Evolutionary conservation across 2,329 filamentous ascomycete genomes (phyloP), one percentile per base, ranked within the genome.

Genomic region (Trichophyton schoenleinii): DNA sequence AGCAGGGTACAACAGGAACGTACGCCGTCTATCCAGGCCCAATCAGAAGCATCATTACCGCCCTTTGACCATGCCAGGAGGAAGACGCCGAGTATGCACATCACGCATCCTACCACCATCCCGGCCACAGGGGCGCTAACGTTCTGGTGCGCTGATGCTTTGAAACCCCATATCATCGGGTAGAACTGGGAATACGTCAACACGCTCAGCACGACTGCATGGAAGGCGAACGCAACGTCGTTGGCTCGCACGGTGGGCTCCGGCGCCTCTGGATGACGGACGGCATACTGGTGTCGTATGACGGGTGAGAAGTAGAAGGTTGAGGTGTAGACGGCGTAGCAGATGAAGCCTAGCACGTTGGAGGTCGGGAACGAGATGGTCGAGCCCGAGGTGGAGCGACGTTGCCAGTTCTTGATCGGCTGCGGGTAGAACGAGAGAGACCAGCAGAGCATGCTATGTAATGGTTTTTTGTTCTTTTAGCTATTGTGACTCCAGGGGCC

Each of bases 401-500:
- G 86, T 34, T 79, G 79, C 72, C 81, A 87, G 79, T 96, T 97
- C 64, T 90, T 81, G 63, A 95, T 75, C 5, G 88, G 84, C 72
- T 97, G 94, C 1, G 92, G 91, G 73, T 97, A 97, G 77, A 96
- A 97, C 15, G 90, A 95, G 15, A 86, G 76, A 11, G 88, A 92
- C 92, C 92, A 94, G 73, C 82, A 84, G 57, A 85, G 65, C 65
- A 83, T 86, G 74, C 76, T 79, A 63, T 63, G 22, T 59, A 22
- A n/a, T 18, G 18, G 18, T 57, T 15, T 5, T 44, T 44, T 28
- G 3, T 28, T 28, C 25, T 28, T 28, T 28, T 28, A 28, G n/a
- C n/a, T 6, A 18, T 18, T 44, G 44, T 44, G 42, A 20, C 6
- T 20, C 18, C 28, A 18, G 53, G 44, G 48, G 59, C 20, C 28